phyloP scores from a whole-genome alignment of 208 protist genomes.

The Crithidia bombi region DNA sequence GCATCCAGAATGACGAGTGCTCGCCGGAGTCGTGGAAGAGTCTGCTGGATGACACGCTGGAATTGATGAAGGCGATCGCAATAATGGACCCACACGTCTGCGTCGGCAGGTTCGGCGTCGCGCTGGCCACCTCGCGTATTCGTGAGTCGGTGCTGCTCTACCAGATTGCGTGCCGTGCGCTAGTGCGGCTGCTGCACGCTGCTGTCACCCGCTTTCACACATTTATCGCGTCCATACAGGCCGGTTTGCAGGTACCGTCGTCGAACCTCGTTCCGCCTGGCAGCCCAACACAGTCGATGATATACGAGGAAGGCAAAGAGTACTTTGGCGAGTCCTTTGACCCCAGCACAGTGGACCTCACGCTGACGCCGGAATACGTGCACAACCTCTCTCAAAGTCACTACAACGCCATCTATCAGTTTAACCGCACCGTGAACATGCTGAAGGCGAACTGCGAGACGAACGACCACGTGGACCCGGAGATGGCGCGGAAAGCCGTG shows the following conservation, averaged over 20 bases:
- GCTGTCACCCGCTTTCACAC: constrained; percentile 11
- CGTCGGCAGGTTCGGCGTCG: not conserved
- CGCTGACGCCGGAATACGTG: not conserved
- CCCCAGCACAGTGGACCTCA: not conserved
- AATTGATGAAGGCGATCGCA: constrained; percentile 40
- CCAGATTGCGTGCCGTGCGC: constrained; percentile 19
- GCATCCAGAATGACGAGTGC: not conserved
- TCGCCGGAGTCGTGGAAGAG: constrained; percentile 23
- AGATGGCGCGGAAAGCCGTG: not conserved
- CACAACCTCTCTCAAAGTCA: constrained; percentile 5
- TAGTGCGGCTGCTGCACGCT: constrained; percentile 24
- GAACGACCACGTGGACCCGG: not conserved
- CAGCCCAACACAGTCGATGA: not conserved
- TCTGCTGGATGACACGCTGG: constrained; percentile 41
- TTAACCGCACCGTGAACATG: constrained; percentile 35
- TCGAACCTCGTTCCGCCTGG: not conserved
- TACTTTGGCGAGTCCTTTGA: not conserved
- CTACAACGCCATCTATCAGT: constrained; percentile 36
- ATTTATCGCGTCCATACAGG: constrained; percentile 10
- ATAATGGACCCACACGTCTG: constrained; percentile 4
- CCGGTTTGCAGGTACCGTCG: constrained; percentile 8
- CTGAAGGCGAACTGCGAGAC: constrained; percentile 19
- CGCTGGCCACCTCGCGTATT: constrained; percentile 11
- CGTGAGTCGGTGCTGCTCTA: constrained; percentile 24
- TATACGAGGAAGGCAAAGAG: not conserved